phyloP scores from a whole-genome alignment of 768 basidiomycete genomes.

The Podaxis sp. region DNA sequence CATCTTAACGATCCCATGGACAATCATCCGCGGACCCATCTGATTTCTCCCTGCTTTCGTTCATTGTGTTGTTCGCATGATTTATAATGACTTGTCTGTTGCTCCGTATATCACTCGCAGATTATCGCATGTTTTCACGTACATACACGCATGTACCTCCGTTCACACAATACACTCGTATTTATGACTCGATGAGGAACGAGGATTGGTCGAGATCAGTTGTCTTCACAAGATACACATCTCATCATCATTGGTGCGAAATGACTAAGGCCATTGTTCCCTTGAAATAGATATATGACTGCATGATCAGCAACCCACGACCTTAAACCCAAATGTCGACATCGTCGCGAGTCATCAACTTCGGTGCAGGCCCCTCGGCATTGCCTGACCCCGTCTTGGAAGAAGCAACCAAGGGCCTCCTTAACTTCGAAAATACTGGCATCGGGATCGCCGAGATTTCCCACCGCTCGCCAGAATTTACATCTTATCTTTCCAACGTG shows the following conservation, averaged over 20 bases:
- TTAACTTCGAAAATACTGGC: constrained; percentile 88
- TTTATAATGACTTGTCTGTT: constrained; percentile 3
- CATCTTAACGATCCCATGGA: constrained; percentile 1
- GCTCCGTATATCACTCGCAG: background rate
- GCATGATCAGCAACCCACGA: background rate
- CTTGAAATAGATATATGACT: constrained; percentile 6
- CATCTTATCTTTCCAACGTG: constrained; percentile 58
- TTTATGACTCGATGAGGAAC: constrained; percentile 2
- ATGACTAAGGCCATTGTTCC: background rate
- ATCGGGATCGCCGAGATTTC: constrained; percentile 97
- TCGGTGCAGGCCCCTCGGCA: constrained; percentile 93
- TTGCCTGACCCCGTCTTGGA: constrained; percentile 84
- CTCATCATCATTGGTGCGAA: background rate
- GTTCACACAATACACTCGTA: constrained; percentile 1
- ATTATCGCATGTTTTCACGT: background rate
- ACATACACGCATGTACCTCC: background rate
- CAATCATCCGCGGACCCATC: background rate
- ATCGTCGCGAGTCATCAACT: constrained; percentile 69
- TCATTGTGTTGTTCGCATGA: background rate
- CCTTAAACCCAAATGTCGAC: constrained; percentile 28
- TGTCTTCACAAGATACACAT: background rate
- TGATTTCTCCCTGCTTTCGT: background rate
- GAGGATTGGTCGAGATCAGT: background rate
- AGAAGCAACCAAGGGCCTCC: constrained; percentile 79
- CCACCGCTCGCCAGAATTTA: constrained; percentile 91